A percentile compares a stretch with the other conserved stretches of the same genome.
phyloP scores from a whole-genome alignment of 371 early-diverging fungal species.

The Umbelopsis sp. region DNA sequence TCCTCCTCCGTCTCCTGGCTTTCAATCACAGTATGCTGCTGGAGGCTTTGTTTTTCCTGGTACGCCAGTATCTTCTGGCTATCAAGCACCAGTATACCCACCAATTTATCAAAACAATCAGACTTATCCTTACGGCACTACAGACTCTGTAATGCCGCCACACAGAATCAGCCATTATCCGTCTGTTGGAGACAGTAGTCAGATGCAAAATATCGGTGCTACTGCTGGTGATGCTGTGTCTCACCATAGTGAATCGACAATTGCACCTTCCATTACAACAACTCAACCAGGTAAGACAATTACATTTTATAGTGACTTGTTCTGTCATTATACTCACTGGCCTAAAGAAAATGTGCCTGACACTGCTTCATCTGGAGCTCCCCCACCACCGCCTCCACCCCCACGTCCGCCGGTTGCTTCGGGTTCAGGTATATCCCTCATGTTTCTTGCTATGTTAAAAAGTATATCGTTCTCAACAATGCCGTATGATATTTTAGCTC shows the following conservation, averaged over 20 bases:
- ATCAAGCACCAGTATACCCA: neutral
- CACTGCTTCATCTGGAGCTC: neutral
- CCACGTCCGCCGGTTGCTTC: conserved; percentile 9
- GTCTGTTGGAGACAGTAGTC: neutral
- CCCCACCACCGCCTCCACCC: conserved; percentile 29
- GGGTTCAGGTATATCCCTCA: too few species aligned
- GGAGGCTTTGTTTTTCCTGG: neutral
- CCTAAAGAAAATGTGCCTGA: neutral
- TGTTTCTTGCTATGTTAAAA: too few species aligned
- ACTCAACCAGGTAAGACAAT: neutral
- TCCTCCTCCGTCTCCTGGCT: neutral
- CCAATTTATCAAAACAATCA: neutral
- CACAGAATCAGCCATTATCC: neutral
- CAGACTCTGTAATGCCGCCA: neutral
- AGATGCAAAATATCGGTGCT: neutral
- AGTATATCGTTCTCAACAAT: neutral
- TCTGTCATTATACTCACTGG: neutral
- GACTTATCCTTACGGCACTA: neutral
- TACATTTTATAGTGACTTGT: neutral
- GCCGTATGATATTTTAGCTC: neutral
- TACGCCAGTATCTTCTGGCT: neutral
- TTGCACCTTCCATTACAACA: neutral
- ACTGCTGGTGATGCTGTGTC: neutral
- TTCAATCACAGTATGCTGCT: conserved; percentile 16
- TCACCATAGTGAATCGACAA: neutral